Evolutionary conservation across 106 monocot species (phyloP), one percentile per base, ranked within the genome.

Genomic region (Gastrodia elata): DNA sequence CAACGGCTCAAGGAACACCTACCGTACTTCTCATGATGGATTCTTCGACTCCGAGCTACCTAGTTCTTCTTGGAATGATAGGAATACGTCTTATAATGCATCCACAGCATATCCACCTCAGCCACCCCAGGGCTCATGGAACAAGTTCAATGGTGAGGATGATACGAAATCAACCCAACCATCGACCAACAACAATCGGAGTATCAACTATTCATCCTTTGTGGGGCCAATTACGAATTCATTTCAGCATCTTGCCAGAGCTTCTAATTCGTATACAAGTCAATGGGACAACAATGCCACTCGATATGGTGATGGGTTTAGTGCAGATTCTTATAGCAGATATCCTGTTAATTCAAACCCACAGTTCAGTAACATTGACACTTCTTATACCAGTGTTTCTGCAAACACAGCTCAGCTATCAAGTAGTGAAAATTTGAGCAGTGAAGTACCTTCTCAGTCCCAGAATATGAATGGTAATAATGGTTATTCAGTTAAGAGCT

Each of bases 401-500:
- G 27, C 61, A 61, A 30, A 61, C 32, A 27, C 61, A 30, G 6
- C 32, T 61, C 61, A 9, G 61, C 7, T 4, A 14, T 32, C 27
- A 10, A 14, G 30, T 33, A 61, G 61, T 30, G 61, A 61, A 61
- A 32, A 32, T 61, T 61, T 55, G n/a, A 67, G 13, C 32, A 61
- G n/a, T 61, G 61, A 73, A 41, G 8, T 52, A 5, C 52, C 52
- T 52, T 20, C 52, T 22, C 42, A 55, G 1, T 22, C 73, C 76
- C 43, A 75, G 0, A 55, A 20, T 42, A 0, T 42, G 42, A 42
- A 41, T 41, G 41, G 41, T 41, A 61, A 32, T 30, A 2, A 61
- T 61, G 28, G 61, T 32, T 61, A 61, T 61, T 61, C 82, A 27
- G 82, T 77, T 39, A 93, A 86, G 86, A 94, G 88, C 78, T 87